A percentile compares a stretch with the other conserved stretches of the same genome.
These are phyloP conservation scores for Cladobotryum protrusum DNA, from an alignment of 2,329 filamentous ascomycete genomes.

Conservation along the genomic window DNA sequence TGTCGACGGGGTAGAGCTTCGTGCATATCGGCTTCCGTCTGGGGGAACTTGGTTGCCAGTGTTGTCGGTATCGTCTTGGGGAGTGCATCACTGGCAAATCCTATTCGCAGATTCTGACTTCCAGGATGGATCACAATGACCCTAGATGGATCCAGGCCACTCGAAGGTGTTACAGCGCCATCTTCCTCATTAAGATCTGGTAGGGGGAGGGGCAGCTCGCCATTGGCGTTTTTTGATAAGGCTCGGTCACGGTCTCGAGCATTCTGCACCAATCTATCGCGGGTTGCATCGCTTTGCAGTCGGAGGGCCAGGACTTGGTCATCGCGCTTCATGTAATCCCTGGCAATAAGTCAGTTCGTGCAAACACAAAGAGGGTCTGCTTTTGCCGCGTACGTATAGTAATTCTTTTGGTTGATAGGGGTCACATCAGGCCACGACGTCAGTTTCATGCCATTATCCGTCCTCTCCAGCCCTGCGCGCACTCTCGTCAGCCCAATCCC, in stretches of 20 bases:
- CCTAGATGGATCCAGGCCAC: conserved; percentile 71
- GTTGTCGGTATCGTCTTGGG: conserved; percentile 94
- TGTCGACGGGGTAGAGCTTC: conserved; percentile 70
- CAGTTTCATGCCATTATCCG: conserved; percentile 96
- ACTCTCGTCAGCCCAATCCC: conserved; percentile 18
- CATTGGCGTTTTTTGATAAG: conserved; percentile 66
- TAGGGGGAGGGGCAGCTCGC: conserved; percentile 56
- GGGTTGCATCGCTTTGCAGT: conserved; percentile 78
- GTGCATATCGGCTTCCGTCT: conserved; percentile 78
- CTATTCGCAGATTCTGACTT: conserved; percentile 91
- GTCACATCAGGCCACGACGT: conserved; percentile 87
- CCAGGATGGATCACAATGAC: conserved; percentile 93
- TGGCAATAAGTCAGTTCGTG: conserved; percentile 31
- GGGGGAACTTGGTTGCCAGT: conserved; percentile 70
- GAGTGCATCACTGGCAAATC: conserved; percentile 89
- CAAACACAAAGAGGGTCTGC: not conserved
- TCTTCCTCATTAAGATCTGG: conserved; percentile 55
- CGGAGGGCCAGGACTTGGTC: conserved; percentile 89
- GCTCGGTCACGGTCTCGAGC: conserved; percentile 85
- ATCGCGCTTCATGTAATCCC: conserved; percentile 96
- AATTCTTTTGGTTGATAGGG: conserved; percentile 99
- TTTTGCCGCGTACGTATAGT: conserved; percentile 66
- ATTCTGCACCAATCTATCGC: conserved; percentile 75
- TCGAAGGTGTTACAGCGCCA: conserved; percentile 47
- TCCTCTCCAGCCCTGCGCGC: conserved; percentile 75